Percentiles rank a stretch among this genome's conserved stretches.
phyloP scores from a whole-genome alignment of 306 rosid genomes.

The Cucumis hystrix region DNA sequence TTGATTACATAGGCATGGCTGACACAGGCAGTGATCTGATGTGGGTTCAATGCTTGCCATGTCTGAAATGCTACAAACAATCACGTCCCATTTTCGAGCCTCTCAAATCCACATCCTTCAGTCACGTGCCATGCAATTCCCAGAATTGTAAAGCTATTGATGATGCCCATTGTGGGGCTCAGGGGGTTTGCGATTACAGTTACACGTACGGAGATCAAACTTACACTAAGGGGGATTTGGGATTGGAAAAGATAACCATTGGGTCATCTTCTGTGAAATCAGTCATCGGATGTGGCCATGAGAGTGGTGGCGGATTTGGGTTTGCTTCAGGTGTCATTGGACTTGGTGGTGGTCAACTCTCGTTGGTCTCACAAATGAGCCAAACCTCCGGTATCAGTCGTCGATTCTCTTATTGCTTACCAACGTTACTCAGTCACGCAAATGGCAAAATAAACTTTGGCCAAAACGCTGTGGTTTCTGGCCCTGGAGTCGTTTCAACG shows the following conservation, averaged over 20 bases:
- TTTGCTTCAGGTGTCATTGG: conserved; percentile 37
- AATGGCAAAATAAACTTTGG: conserved; percentile 40
- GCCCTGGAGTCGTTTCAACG: conserved; percentile 16
- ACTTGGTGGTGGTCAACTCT: conserved; percentile 34
- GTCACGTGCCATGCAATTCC: conserved; percentile 12
- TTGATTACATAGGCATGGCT: conserved; percentile 22
- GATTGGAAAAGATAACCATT: conserved; percentile 21
- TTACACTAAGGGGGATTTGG: conserved; percentile 26
- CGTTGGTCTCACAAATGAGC: conserved; percentile 40
- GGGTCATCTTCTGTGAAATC: conserved; percentile 16
- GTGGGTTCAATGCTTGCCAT: conserved; percentile 57
- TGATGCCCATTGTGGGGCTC: not conserved
- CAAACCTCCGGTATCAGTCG: not conserved
- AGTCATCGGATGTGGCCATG: conserved; percentile 34
- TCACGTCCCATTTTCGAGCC: conserved; percentile 31
- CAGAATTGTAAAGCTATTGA: not conserved
- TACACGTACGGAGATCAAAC: conserved; percentile 32
- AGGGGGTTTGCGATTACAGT: conserved; percentile 11
- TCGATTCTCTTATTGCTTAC: conserved; percentile 46
- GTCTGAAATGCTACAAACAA: conserved; percentile 36
- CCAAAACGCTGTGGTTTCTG: conserved; percentile 8
- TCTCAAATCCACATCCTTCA: conserved; percentile 23
- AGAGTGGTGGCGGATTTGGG: conserved; percentile 27
- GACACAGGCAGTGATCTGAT: conserved; percentile 64
- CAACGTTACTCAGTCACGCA: not conserved